A percentile compares a stretch with the other conserved stretches of the same genome.
These are phyloP conservation scores for Amaranthus cruentus DNA, from an alignment of 148 eudicot genomes.

Conservation along the genomic window DNA sequence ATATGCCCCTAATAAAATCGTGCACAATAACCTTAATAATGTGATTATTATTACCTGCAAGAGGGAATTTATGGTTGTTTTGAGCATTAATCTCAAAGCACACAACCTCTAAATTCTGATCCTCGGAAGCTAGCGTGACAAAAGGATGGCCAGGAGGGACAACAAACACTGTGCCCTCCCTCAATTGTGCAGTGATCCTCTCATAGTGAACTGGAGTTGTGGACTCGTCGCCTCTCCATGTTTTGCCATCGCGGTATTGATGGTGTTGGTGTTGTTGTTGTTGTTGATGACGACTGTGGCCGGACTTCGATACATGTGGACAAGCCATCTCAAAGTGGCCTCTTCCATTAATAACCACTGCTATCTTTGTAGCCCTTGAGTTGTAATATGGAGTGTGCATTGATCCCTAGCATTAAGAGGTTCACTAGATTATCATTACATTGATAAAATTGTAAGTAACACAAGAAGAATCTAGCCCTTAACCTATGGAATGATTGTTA, in stretches of 20 bases:
- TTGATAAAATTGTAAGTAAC: neutral
- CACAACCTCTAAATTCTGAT: slow-evolving; percentile 47
- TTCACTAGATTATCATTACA: neutral
- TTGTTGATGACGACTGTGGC: neutral
- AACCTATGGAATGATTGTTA: too few species aligned
- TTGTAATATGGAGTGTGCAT: slow-evolving; percentile 56
- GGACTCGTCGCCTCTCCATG: slow-evolving; percentile 19
- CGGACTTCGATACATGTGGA: slow-evolving; percentile 46
- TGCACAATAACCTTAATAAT: neutral
- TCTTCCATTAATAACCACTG: slow-evolving; percentile 45
- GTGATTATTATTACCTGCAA: slow-evolving; percentile 41
- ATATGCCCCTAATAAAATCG: neutral
- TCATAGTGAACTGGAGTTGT: slow-evolving; percentile 35
- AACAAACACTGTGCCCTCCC: slow-evolving; percentile 45
- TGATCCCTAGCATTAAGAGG: slow-evolving; percentile 34
- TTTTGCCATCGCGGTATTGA: slow-evolving; percentile 10
- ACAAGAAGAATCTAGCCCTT: neutral
- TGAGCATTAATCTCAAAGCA: slow-evolving; percentile 59
- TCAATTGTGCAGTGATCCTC: slow-evolving; percentile 40
- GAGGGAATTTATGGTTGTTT: slow-evolving; percentile 42
- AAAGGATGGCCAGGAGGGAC: slow-evolving; percentile 82
- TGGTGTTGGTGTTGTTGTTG: neutral
- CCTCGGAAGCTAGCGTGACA: slow-evolving; percentile 47
- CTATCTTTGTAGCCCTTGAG: slow-evolving; percentile 62
- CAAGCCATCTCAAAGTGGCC: slow-evolving; percentile 83